These are phyloP conservation scores for Phytophthora tentaculata DNA, from an alignment of 352 stramenopile genomes.

Conservation along the genomic window DNA sequence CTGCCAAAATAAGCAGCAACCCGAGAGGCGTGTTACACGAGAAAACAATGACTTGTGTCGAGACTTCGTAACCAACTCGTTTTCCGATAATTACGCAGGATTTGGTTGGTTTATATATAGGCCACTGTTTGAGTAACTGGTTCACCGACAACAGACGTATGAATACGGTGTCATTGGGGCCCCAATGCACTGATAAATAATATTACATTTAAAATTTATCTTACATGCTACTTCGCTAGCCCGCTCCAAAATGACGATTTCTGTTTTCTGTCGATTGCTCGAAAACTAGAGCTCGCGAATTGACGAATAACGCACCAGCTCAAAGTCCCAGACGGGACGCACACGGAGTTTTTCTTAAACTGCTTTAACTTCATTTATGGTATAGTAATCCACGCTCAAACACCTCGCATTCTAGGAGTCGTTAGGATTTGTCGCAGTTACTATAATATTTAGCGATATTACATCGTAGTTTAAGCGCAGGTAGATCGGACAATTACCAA, in stretches of 20 bases:
- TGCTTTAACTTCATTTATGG: not conserved
- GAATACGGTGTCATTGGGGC: too few relatives aligned
- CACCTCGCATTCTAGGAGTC: not conserved
- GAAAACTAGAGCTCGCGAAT: not conserved
- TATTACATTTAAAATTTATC: too few relatives aligned
- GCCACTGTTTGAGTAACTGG: too few relatives aligned
- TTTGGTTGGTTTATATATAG: too few relatives aligned
- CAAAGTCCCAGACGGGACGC: not conserved
- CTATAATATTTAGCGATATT: not conserved
- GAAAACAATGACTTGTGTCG: too few relatives aligned
- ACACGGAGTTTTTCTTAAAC: not conserved
- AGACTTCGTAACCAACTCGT: too few relatives aligned
- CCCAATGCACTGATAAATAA: too few relatives aligned
- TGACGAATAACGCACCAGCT: not conserved
- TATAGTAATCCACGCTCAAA: not conserved
- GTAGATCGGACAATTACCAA: not conserved
- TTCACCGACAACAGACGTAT: too few relatives aligned
- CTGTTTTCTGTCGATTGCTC: not conserved
- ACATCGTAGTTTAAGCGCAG: not conserved
- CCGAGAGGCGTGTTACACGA: too few relatives aligned
- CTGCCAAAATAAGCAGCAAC: too few relatives aligned
- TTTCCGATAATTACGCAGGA: too few relatives aligned
- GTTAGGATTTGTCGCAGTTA: not conserved
- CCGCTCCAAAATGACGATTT: not conserved
- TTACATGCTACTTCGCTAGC: too few relatives aligned